Evolutionary conservation across 768 basidiomycete genomes (phyloP), one percentile per base, ranked within the genome.

Genomic region (Amanita rubescens): DNA sequence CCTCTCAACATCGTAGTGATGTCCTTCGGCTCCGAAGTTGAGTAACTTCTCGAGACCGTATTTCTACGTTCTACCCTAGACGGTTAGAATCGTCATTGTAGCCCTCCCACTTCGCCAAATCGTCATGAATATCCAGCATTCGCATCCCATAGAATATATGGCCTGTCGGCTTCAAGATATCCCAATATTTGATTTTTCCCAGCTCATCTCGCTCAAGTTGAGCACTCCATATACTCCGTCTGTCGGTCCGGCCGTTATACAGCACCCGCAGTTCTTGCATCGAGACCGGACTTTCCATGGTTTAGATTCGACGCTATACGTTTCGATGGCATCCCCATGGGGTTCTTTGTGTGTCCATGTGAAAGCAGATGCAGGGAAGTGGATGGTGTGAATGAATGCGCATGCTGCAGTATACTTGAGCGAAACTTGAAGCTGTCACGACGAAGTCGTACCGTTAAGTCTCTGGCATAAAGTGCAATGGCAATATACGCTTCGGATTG

Each of bases 1-100:
- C 69, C 90, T 91, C 69, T 92, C 90, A 38, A 87, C 79, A 63
- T 93, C 93, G 61, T 94, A 94, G 64, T 95, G 93, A 64, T 95
- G 93, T 10, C 93, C 93, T 64, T 94, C 87, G 8, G 89, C 90
- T 51, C 92, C 92, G 38, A 94, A 94, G 60, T 82, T 90, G 6
- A 92, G 93, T 57, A 95, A 69, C 3, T 84, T 88, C 11, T 79
- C 77, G 52, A 90, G 69, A 5, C 91, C 91, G 62, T 49, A 49
- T 55, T 55, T 48, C 30, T 30, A 46, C 19, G 17, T n/a, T 51
- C 51, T 56, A 44, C 12, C 37, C 32, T 46, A 77, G 49, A 56
- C 63, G 68, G 47, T 62, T 58, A 19, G 82, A 85, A 38, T 65
- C 60, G 15, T 65, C 68, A 57, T 78, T 76, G 62, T 86, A 87